Conservation (phyloP, 169 alveolate species). For the Eimeria maxima region DNA sequence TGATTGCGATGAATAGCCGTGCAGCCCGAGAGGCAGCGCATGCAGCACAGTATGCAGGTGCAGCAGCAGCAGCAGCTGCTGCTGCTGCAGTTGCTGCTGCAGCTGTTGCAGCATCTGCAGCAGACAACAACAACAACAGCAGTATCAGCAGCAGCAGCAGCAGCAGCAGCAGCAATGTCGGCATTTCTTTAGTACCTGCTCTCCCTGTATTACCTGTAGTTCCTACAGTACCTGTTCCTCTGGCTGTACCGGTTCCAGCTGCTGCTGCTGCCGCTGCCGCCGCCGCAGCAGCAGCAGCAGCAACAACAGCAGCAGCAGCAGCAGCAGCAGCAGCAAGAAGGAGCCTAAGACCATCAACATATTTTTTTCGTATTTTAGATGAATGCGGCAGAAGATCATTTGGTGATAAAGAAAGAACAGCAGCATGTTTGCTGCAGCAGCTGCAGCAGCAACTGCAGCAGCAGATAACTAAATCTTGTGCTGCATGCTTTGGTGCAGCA, state of each 20-base stretch:
- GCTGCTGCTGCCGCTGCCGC: neutral
- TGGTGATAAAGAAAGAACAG: slow-evolving; percentile 2
- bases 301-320: too few relatives aligned
- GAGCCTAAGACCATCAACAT: neutral
- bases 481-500: slow-evolving; percentile 3
- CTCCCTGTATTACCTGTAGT: too few relatives aligned
- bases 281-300: too few relatives aligned
- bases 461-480: neutral
- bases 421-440: slow-evolving; percentile 25
- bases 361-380: neutral
- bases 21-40: slow-evolving; percentile 51
- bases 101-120: neutral
- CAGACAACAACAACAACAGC: neutral
- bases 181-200: too few relatives aligned
- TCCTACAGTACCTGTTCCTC: too few relatives aligned
- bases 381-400: slow-evolving; percentile 6
- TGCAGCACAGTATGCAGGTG: neutral
- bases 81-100: slow-evolving; percentile 16
- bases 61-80: slow-evolving; percentile 7
- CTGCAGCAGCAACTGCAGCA: slow-evolving; percentile 46
- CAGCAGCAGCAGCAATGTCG: too few relatives aligned
- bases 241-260: neutral
- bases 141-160: too few relatives aligned
- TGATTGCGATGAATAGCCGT: neutral
- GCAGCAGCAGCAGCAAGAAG: neutral